phyloP scores from a whole-genome alignment of 441 rosid genomes.

The Raphanus hybrid region DNA sequence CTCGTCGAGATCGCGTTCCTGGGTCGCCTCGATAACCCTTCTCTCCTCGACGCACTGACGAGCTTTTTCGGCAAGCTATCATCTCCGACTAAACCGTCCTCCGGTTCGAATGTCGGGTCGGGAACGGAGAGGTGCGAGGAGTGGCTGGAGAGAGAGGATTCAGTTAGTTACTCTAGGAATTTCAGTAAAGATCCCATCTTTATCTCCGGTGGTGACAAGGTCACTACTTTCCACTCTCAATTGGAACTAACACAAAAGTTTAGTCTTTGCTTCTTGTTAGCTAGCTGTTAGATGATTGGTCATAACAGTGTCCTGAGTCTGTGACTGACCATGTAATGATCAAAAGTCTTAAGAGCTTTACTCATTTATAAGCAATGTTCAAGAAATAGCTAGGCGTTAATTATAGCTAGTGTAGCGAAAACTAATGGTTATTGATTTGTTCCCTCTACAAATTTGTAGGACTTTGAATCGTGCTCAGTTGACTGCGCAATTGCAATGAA shows the following conservation, averaged over 20 bases:
- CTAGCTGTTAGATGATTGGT: slow-evolving; percentile 2
- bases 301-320: not conserved
- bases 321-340: not conserved
- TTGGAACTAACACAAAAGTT: not conserved
- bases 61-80: slow-evolving; percentile 42
- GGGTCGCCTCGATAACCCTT: slow-evolving; percentile 77
- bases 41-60: slow-evolving; percentile 59
- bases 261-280: slow-evolving; percentile 13
- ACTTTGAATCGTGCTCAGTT: slow-evolving; percentile 64
- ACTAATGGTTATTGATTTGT: not conserved
- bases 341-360: not conserved
- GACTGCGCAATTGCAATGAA: slow-evolving; percentile 60
- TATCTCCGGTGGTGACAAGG: slow-evolving; percentile 64
- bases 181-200: slow-evolving; percentile 68
- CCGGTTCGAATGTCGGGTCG: slow-evolving; percentile 22
- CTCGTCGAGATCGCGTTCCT: slow-evolving; percentile 72
- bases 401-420: too few relatives aligned
- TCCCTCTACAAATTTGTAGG: slow-evolving; percentile 48
- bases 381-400: not conserved
- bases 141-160: slow-evolving; percentile 82
- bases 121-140: slow-evolving; percentile 61
- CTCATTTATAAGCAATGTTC: not conserved
- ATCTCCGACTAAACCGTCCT: not conserved
- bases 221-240: not conserved
- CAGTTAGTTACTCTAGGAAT: slow-evolving; percentile 62